phyloP scores from a whole-genome alignment of 257 asterid species.

The Verbena officinalis region DNA sequence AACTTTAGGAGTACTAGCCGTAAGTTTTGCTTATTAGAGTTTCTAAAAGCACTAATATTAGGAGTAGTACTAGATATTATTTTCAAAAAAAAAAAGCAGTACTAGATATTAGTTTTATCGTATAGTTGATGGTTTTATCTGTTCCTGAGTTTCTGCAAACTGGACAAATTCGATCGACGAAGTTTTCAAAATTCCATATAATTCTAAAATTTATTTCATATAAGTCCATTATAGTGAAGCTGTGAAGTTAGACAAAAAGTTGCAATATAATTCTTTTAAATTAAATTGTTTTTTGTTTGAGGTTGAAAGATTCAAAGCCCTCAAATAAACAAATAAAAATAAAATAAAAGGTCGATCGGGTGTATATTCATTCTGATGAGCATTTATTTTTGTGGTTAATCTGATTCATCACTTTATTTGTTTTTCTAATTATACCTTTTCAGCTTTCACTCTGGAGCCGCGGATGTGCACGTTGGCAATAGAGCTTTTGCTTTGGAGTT shows the following conservation, averaged over 20 bases:
- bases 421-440: too few relatives aligned
- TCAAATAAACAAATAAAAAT: background rate
- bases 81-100: too few relatives aligned
- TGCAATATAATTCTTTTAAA: background rate
- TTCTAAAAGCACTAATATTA: too few relatives aligned
- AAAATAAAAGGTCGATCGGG: too few relatives aligned
- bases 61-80: too few relatives aligned
- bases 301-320: background rate
- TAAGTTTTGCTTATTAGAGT: too few relatives aligned
- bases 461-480: too few relatives aligned
- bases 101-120: background rate
- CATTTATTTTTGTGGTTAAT: background rate
- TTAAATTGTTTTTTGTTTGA: background rate
- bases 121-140: background rate
- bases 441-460: too few relatives aligned
- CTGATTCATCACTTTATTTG: too few relatives aligned
- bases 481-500: too few relatives aligned
- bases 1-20: too few relatives aligned
- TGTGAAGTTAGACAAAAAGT: background rate
- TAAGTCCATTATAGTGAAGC: background rate
- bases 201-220: background rate
- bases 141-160: background rate
- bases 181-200: background rate
- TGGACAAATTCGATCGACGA: background rate
- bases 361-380: background rate